Evolutionary conservation across 2,329 filamentous ascomycete species (phyloP).

Genomic region (Neodidymelliopsis sp.): DNA sequence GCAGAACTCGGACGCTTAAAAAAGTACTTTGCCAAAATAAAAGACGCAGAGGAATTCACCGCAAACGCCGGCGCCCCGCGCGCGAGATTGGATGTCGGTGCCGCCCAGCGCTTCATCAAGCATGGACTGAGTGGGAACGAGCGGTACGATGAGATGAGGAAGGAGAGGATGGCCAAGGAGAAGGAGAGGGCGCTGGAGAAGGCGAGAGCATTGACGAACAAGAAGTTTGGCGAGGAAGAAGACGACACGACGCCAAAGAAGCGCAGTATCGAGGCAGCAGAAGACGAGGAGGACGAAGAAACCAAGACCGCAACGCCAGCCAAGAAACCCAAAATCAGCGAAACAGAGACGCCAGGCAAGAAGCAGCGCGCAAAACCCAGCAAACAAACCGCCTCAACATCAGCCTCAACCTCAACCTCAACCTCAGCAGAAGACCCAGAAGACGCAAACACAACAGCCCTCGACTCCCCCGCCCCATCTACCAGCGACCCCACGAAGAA

Average conservation of each 20-base stretch:
- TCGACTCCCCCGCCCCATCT: background rate
- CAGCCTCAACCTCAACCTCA: no score
- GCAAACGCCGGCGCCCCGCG: conserved; percentile 34
- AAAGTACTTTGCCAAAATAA: conserved; percentile 93
- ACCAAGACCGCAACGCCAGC: background rate
- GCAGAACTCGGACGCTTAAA: conserved; percentile 84
- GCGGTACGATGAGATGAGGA: conserved; percentile 51
- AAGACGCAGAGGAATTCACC: conserved; percentile 66
- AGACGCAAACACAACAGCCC: background rate
- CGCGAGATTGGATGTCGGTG: conserved; percentile 72
- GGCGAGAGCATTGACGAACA: conserved; percentile 30
- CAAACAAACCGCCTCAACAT: background rate
- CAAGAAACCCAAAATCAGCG: background rate
- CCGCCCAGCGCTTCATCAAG: conserved; percentile 82
- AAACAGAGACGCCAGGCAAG: background rate
- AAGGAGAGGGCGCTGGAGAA: conserved; percentile 35
- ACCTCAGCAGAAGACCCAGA: background rate
- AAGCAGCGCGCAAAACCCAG: background rate
- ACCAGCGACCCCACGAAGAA: conserved; percentile 21
- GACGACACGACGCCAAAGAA: conserved; percentile 32
- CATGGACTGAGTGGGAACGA: conserved; percentile 71
- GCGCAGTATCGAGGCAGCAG: conserved; percentile 31
- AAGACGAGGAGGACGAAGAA: conserved; percentile 22
- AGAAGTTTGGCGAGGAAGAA: conserved; percentile 38
- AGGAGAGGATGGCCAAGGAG: conserved; percentile 48